Conservation (phyloP, 2,329 filamentous ascomycete genomes). For the Aspergillus fumigatus region DNA sequence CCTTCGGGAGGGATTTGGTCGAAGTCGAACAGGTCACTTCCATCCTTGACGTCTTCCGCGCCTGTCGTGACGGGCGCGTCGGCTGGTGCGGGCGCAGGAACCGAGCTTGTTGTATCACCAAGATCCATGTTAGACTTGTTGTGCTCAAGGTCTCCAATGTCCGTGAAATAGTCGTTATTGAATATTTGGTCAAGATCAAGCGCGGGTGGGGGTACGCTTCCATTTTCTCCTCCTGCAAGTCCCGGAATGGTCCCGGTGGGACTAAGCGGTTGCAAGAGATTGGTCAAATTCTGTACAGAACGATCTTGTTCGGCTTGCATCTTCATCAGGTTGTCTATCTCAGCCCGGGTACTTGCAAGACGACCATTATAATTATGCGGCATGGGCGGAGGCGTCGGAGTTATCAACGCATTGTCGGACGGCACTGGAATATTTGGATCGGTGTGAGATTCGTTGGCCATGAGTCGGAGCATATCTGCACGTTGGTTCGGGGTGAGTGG, state of each 20-base stretch:
- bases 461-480: slow-evolving; percentile 46
- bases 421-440: slow-evolving; percentile 34
- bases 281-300: slow-evolving; percentile 70
- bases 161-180: slow-evolving; percentile 53
- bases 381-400: slow-evolving; percentile 52
- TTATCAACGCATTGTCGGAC: slow-evolving; percentile 54
- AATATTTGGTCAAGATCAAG: slow-evolving; percentile 57
- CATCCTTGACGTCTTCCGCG: slow-evolving; percentile 25
- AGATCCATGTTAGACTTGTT: slow-evolving; percentile 22
- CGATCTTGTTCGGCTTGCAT: slow-evolving; percentile 74
- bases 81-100: slow-evolving; percentile 13
- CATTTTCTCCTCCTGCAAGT: slow-evolving; percentile 44
- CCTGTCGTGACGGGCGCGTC: slow-evolving; percentile 15
- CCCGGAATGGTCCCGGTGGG: slow-evolving; percentile 76
- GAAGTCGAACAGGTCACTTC: slow-evolving; percentile 41
- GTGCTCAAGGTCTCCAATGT: slow-evolving; percentile 32
- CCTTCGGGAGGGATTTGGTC: slow-evolving; percentile 32
- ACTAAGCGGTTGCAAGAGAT: slow-evolving; percentile 71
- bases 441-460: slow-evolving; percentile 43
- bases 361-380: slow-evolving; percentile 44
- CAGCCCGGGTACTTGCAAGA: slow-evolving; percentile 63
- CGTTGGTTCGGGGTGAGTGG: slow-evolving; percentile 43
- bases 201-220: slow-evolving; percentile 38
- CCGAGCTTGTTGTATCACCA: slow-evolving; percentile 16
- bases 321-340: slow-evolving; percentile 73